phyloP scores from a whole-genome alignment of 2,329 filamentous ascomycete genomes.

The Pyrenophora tritici-repentis region DNA sequence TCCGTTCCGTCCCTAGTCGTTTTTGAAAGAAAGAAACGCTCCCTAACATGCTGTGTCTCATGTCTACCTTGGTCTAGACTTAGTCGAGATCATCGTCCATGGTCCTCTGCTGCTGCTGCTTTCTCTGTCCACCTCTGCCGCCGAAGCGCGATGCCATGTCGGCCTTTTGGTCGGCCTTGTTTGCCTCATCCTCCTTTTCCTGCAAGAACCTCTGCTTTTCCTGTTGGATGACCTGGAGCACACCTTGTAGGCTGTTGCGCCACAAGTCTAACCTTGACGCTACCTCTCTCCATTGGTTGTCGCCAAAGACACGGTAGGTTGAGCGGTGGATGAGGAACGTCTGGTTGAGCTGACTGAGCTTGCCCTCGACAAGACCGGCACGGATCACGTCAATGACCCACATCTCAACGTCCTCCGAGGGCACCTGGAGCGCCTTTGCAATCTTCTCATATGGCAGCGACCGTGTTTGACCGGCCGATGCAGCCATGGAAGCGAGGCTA shows the following conservation, averaged over 20 bases:
- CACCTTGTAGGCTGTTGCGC: conserved; percentile 78
- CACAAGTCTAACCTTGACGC: conserved; percentile 89
- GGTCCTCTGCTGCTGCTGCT: conserved; percentile 39
- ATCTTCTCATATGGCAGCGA: conserved; percentile 89
- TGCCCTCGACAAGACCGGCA: conserved; percentile 92
- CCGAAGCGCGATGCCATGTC: conserved; percentile 39
- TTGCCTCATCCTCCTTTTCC: conserved; percentile 76
- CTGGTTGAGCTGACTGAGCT: conserved; percentile 88
- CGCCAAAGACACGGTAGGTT: conserved; percentile 94
- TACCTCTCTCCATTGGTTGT: conserved; percentile 98
- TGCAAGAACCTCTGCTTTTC: conserved; percentile 80
- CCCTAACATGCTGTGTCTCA: conserved; percentile 7
- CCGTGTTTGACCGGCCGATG: conserved; percentile 74
- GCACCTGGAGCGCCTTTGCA: conserved; percentile 81
- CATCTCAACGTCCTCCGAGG: conserved; percentile 85
- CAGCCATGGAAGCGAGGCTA: conserved; percentile 87
- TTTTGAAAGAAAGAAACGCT: conserved; percentile 25
- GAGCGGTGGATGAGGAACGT: conserved; percentile 95
- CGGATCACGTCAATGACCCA: conserved; percentile 99
- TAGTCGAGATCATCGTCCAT: conserved; percentile 46
- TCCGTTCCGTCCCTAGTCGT: conserved; percentile 29
- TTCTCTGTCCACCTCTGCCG: conserved; percentile 27
- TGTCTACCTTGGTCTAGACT: conserved; percentile 1
- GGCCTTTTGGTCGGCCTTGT: conserved; percentile 72
- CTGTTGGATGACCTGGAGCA: conserved; percentile 75